Percentiles rank a stretch among this genome's conserved stretches.
phyloP scores from a whole-genome alignment of 2,329 filamentous ascomycete genomes.

The Sphaerulina vaccinii region DNA sequence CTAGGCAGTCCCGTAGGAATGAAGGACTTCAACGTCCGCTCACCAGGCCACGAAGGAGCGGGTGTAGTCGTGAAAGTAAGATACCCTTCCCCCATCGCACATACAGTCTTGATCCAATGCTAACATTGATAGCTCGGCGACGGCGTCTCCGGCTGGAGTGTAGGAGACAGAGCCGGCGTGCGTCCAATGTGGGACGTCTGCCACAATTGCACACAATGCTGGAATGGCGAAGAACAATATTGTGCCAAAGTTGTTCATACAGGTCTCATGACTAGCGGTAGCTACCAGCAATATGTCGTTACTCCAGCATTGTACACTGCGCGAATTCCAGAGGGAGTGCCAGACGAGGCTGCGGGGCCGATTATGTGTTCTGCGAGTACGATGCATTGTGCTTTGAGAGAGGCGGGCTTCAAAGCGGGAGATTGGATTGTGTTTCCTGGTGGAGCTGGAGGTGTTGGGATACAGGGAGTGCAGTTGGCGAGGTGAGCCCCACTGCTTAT shows the following conservation, averaged over 20 bases:
- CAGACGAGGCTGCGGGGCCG: constrained; percentile 57
- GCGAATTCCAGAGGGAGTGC: constrained; percentile 56
- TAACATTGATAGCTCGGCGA: too few relatives aligned
- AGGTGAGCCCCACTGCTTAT: too few relatives aligned
- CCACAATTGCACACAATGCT: constrained; percentile 50
- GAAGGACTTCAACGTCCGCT: constrained; percentile 37
- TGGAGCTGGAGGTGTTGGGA: constrained; percentile 56
- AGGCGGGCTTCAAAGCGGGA: constrained; percentile 51
- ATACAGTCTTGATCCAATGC: too few relatives aligned
- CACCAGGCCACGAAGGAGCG: constrained; percentile 52
- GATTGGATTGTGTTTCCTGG: constrained; percentile 58
- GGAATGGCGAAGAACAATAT: constrained; percentile 55
- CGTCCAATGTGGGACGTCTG: constrained; percentile 55
- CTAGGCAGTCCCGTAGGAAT: constrained; percentile 44
- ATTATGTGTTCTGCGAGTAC: constrained; percentile 62
- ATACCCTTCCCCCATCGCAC: too few relatives aligned
- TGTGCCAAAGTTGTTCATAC: constrained; percentile 49
- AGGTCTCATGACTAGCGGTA: constrained; percentile 47
- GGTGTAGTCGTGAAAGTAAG: constrained; percentile 58
- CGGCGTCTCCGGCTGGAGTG: constrained; percentile 53
- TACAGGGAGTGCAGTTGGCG: constrained; percentile 52
- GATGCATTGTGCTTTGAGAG: constrained; percentile 57
- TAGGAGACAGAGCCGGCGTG: constrained; percentile 52
- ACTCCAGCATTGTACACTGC: constrained; percentile 56
- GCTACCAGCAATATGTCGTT: constrained; percentile 60